These are phyloP conservation scores for Scytalidium lignicola DNA, from an alignment of 2,329 filamentous ascomycete species.

Conservation along the genomic window DNA sequence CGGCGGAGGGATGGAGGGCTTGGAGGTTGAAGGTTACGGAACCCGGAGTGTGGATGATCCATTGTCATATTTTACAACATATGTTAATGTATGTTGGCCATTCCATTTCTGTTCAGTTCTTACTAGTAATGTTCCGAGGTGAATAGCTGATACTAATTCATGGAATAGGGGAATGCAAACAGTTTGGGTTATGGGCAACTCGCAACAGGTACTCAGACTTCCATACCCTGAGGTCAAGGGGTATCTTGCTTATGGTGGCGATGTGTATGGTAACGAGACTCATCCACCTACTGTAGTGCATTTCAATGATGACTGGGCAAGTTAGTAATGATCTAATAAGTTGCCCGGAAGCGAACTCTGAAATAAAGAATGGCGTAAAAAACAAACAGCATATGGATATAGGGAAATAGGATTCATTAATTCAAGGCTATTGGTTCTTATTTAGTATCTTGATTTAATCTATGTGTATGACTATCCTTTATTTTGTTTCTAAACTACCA, in stretches of 20 bases:
- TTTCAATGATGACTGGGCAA: background rate
- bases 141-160: background rate
- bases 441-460: no score
- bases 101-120: background rate
- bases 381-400: no score
- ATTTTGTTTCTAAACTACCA: no score
- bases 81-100: conserved; percentile 36
- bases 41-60: conserved; percentile 42
- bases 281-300: conserved; percentile 16
- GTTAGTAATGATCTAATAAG: background rate
- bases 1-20: conserved; percentile 39
- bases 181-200: conserved; percentile 29
- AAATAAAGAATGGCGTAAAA: no score
- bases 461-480: no score
- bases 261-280: conserved; percentile 17
- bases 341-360: no score
- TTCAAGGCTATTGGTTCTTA: no score
- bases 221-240: conserved; percentile 11
- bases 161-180: conserved; percentile 7
- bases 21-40: conserved; percentile 42
- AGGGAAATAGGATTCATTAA: no score
- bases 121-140: background rate
- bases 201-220: conserved; percentile 11
- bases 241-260: conserved; percentile 20
- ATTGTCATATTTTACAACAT: conserved; percentile 42